A percentile compares a stretch with the other conserved stretches of the same genome.
Evolutionary conservation across 495 filamentous ascomycete genomes (phyloP).

Genomic region (Penicillium fimorum): DNA sequence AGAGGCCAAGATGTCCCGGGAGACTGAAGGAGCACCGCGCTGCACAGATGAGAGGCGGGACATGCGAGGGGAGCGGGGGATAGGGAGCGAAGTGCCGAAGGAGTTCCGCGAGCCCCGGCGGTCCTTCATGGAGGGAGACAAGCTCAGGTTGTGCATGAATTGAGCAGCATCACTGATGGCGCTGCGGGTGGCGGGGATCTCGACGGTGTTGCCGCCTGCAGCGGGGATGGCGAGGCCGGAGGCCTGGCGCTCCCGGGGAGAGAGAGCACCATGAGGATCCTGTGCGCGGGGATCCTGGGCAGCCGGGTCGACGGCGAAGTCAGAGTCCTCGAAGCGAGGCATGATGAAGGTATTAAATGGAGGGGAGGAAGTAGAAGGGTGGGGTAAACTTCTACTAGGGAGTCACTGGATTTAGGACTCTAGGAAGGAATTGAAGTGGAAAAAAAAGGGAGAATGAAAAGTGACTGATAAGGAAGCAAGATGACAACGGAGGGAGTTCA

Average conservation of each 20-base stretch:
- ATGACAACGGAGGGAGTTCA: conserved; percentile 10
- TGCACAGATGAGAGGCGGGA: conserved; percentile 61
- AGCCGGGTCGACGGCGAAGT: conserved; percentile 46
- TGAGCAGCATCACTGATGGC: conserved; percentile 65
- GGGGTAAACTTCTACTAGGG: conserved; percentile 8
- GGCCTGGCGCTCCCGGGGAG: conserved; percentile 25
- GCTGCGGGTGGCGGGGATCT: conserved; percentile 69
- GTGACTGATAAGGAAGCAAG: conserved; percentile 7
- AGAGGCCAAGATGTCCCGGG: conserved; percentile 67
- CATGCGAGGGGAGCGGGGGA: conserved; percentile 67
- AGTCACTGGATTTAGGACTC: conserved; percentile 12
- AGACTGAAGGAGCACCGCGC: conserved; percentile 47
- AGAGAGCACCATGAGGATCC: conserved; percentile 21
- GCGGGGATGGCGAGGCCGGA: conserved; percentile 48
- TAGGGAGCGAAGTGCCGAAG: conserved; percentile 73
- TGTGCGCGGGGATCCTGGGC: conserved; percentile 32
- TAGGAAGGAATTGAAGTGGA: not conserved
- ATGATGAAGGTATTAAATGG: conserved; percentile 43
- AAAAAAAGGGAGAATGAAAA: conserved; percentile 10
- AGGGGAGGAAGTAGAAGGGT: conserved; percentile 7
- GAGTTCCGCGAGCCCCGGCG: conserved; percentile 74
- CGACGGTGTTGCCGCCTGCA: conserved; percentile 56
- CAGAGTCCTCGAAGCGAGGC: conserved; percentile 61
- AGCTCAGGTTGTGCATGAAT: conserved; percentile 73
- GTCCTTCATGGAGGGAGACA: conserved; percentile 64